A percentile compares a stretch with the other conserved stretches of the same genome.
These are phyloP conservation scores for Carex pumila DNA, from an alignment of 176 grass and related monocot species.

Conservation along the genomic window DNA sequence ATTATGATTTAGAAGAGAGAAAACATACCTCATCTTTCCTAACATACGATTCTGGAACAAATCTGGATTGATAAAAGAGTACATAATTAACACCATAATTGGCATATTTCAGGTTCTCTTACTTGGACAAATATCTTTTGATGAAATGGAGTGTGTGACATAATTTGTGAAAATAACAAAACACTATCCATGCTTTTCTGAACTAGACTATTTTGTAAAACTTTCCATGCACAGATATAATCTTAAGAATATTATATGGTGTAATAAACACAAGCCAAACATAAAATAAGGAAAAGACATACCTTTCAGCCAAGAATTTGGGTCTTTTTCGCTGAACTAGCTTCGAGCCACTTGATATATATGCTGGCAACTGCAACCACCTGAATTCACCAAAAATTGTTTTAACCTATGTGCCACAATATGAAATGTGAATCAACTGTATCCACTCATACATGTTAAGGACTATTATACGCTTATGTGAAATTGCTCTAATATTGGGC, in stretches of 20 bases:
- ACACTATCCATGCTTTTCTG: neutral
- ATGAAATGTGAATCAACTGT: too few species aligned
- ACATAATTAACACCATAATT: constrained; percentile 3
- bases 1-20: neutral
- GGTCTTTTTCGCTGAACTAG: neutral
- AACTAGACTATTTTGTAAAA: neutral
- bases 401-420: neutral
- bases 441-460: neutral
- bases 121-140: neutral
- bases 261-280: neutral
- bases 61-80: constrained; percentile 23
- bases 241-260: neutral
- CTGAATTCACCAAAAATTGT: neutral
- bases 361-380: constrained; percentile 13
- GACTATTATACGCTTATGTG: neutral
- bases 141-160: neutral
- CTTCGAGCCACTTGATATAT: neutral
- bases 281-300: neutral
- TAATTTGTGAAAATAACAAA: neutral
- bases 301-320: constrained; percentile 22
- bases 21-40: constrained; percentile 36
- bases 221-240: neutral
- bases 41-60: constrained; percentile 20
- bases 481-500: neutral
- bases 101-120: neutral